Evolutionary conservation across 768 basidiomycete species (phyloP).

Genomic region (Paxillus involutus): DNA sequence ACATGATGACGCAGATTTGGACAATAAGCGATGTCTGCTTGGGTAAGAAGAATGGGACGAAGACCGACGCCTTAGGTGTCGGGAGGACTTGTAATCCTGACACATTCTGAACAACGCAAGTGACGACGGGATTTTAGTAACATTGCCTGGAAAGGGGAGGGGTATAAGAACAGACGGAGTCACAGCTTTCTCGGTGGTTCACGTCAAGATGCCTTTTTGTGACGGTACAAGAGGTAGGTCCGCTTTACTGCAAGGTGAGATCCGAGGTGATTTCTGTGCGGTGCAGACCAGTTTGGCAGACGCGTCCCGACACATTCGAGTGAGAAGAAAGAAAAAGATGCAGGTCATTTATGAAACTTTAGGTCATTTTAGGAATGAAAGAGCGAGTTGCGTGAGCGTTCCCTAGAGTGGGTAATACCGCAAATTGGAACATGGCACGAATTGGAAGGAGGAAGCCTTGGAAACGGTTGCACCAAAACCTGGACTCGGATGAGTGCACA

Average conservation of each 20-base stretch:
- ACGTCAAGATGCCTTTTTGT: constrained; percentile 27
- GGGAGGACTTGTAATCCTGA: constrained; percentile 21
- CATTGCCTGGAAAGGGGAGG: constrained; percentile 11
- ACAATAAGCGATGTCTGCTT: not conserved
- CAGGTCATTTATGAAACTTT: constrained; percentile 32
- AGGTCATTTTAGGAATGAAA: constrained; percentile 33
- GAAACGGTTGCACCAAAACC: not conserved
- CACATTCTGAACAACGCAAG: constrained; percentile 21
- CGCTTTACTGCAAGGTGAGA: constrained; percentile 24
- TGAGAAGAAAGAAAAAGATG: constrained; percentile 21
- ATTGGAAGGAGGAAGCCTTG: constrained; percentile 3
- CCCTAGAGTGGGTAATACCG: constrained; percentile 4
- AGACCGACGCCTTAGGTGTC: constrained; percentile 19
- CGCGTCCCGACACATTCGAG: constrained; percentile 27
- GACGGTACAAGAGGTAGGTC: constrained; percentile 18
- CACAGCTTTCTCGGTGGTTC: constrained; percentile 33
- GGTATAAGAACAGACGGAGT: constrained; percentile 29
- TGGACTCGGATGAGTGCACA: too few relatives aligned
- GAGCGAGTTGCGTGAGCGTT: constrained; percentile 14
- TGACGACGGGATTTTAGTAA: constrained; percentile 10
- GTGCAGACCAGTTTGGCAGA: constrained; percentile 36
- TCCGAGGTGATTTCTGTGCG: constrained; percentile 33
- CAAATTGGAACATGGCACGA: constrained; percentile 3
- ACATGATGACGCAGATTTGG: constrained; percentile 9
- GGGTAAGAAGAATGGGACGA: constrained; percentile 7